phyloP scores from a whole-genome alignment of 164 flowering plant genomes.

The Umbellularia californica region DNA sequence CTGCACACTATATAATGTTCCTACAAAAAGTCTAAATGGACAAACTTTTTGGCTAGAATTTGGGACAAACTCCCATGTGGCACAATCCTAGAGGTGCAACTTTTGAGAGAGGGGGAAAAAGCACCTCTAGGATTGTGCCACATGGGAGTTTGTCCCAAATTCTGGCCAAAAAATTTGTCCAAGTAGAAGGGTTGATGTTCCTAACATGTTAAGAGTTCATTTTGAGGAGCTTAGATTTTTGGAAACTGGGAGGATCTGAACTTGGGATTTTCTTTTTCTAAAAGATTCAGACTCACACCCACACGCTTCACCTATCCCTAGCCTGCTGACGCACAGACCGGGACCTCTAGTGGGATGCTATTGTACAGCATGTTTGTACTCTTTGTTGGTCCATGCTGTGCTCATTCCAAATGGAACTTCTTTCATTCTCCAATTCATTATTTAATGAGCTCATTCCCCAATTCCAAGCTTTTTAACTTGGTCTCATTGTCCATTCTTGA shows the following conservation, averaged over 20 bases:
- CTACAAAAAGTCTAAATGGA: no score
- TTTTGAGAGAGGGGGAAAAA: no score
- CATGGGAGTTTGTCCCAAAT: no score
- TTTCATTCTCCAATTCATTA: background rate
- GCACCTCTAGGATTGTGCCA: no score
- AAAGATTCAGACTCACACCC: background rate
- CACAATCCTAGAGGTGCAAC: no score
- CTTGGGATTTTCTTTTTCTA: background rate
- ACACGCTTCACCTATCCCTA: background rate
- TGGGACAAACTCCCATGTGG: no score
- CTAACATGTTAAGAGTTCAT: no score
- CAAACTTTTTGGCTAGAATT: no score
- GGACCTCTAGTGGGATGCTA: background rate
- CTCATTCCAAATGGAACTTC: background rate
- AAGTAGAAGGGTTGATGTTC: no score
- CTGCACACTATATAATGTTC: no score
- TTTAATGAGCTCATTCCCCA: background rate
- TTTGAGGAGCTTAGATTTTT: no score
- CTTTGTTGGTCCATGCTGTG: background rate
- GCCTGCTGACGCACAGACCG: background rate
- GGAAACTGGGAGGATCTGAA: background rate
- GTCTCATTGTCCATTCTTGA: background rate
- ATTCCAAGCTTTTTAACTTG: background rate
- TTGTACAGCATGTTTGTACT: background rate
- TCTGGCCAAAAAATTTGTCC: no score